phyloP scores from a whole-genome alignment of 163 green algal genomes.

The Scenedesmus sp. region DNA sequence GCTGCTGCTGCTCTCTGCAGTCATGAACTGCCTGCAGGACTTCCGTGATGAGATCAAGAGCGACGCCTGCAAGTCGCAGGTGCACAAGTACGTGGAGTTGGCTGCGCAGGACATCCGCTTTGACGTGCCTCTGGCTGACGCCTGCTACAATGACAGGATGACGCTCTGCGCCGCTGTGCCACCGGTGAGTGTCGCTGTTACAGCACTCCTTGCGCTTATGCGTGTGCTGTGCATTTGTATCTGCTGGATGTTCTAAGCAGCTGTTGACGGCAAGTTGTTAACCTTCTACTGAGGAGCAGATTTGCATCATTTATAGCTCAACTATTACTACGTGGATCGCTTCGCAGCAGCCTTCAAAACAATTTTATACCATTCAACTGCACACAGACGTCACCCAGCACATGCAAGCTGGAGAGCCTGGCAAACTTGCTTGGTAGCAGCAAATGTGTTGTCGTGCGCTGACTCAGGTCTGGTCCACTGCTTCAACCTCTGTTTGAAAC shows the following conservation, averaged over 20 bases:
- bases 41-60: conserved; percentile 61
- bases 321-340: no score
- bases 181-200: conserved; percentile 51
- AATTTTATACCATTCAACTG: no score
- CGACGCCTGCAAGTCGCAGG: conserved; percentile 63
- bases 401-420: no score
- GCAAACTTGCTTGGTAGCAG: no score
- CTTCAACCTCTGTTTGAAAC: background rate
- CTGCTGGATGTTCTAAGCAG: no score
- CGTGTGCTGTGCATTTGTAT: background rate
- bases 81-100: conserved; percentile 71
- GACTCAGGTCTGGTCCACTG: no score
- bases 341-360: no score
- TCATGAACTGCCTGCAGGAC: conserved; percentile 60
- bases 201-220: background rate
- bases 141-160: conserved; percentile 70
- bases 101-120: conserved; percentile 75
- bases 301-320: no score
- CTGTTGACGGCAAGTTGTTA: no score
- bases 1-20: background rate
- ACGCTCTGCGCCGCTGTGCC: conserved; percentile 65
- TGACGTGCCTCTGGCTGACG: conserved; percentile 67
- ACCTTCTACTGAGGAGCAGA: no score
- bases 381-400: no score
- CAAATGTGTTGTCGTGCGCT: no score